Conservation (phyloP, 192 early-diverging fungal species). For the Diversispora epigaea region DNA sequence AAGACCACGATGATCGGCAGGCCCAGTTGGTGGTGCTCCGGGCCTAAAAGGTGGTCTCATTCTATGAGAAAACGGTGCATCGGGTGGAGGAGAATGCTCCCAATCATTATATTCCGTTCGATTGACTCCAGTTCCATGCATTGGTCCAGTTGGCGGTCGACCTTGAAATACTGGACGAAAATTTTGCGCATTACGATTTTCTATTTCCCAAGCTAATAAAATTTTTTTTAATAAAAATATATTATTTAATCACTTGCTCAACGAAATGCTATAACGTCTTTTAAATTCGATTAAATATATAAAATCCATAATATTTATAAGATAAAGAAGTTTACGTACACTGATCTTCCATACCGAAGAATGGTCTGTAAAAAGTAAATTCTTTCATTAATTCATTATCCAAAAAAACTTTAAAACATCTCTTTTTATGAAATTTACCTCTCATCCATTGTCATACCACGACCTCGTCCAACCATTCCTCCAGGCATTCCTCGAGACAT, state of each 20-base stretch:
- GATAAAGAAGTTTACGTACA: not conserved
- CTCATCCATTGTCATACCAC: conserved; percentile 38
- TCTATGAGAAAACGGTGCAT: conserved; percentile 29
- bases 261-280: too few species aligned
- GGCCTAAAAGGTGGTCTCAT: conserved; percentile 10
- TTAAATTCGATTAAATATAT: too few species aligned
- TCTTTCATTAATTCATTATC: not conserved
- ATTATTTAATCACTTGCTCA: too few species aligned
- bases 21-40: not conserved
- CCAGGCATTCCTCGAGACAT: conserved; percentile 40
- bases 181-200: conserved; percentile 12
- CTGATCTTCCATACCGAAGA: conserved; percentile 26
- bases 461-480: conserved; percentile 36
- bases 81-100: conserved; percentile 31
- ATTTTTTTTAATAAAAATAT: not conserved
- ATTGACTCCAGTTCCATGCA: conserved; percentile 11
- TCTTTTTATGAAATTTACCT: conserved; percentile 5
- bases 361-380: conserved; percentile 8
- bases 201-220: conserved; percentile 29
- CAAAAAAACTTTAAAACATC: not conserved
- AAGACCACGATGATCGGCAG: not conserved
- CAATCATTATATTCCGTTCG: conserved; percentile 21
- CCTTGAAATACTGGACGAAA: conserved; percentile 24
- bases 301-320: too few species aligned
- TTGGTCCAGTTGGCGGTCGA: conserved; percentile 31